Base-by-base conservation (phyloP, 2,329 filamentous ascomycete species). In the Bipolaris zeicola region DNA sequence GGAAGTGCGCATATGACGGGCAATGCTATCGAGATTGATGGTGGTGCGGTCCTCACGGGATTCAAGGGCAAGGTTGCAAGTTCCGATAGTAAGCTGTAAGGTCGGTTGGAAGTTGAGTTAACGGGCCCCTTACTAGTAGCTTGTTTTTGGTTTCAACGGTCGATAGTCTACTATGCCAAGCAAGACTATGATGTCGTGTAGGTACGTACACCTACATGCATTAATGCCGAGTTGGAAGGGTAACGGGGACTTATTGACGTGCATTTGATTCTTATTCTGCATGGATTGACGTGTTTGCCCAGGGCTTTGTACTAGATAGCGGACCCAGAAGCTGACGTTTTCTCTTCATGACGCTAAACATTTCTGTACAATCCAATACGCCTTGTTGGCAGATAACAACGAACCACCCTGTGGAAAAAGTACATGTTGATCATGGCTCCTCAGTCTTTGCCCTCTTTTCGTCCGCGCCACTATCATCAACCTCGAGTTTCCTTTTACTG, bases 1-100 rank as follows among this genome's bases (percentile, higher is more conserved):
- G 80, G 69, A 1, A 57, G 52, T 22, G 66, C 65, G 11, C 79
- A 82, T 62, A 77, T 81, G 71, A 81, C 79, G 5, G 79, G 79
- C 0, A 80, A 80, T 63, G 79, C 78, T 13, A 64, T 81, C 22
- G 80, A 81, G 70, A 67, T 82, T 51, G 80, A 82, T 68, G 80
- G 80, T 5, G 80, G 80, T 3, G 76, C 74, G 37, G 80, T 70
- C 8, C 58, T 77, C 52, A 79, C 71, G 33, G 79, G 80, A 7
- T 80, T 75, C 69, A 74, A 75, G 55, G 69, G 71, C 8, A 77
- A 75, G 61, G 67, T 50, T 16, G 59, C 57, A 6, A 48, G 48
- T 10, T 42, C 48, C 52, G 66, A 65, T 45, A 69, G 65, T 49
- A 74, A 74, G 58, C 51, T 74, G 43, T 73, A 38, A 38, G 34